Percentiles rank a stretch among this genome's conserved stretches.
phyloP scores from a whole-genome alignment of 345 rosid genomes.

The Arabidopsis arenosa region DNA sequence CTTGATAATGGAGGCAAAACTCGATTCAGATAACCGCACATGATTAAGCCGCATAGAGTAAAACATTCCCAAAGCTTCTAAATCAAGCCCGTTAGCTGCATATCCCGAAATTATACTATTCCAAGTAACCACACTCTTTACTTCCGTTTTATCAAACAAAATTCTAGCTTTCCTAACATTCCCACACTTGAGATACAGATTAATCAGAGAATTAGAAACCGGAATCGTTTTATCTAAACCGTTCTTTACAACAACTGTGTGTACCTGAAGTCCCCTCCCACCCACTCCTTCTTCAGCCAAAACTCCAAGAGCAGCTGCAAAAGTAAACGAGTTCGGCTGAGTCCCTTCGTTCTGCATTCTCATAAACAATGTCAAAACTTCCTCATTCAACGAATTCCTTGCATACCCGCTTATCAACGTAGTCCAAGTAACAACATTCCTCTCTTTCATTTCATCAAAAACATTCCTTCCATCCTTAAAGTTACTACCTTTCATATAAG shows the following conservation, averaged over 20 bases:
- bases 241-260: conserved; percentile 60
- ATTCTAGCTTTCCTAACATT: conserved; percentile 59
- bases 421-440: conserved; percentile 91
- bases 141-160: conserved; percentile 60
- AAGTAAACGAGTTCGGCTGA: conserved; percentile 69
- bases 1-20: conserved; percentile 64
- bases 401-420: conserved; percentile 76
- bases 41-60: conserved; percentile 58
- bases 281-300: conserved; percentile 54
- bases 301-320: conserved; percentile 71
- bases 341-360: conserved; percentile 65
- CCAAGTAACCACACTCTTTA: conserved; percentile 73
- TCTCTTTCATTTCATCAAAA: conserved; percentile 67
- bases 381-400: conserved; percentile 50
- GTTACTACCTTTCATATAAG: conserved; percentile 67
- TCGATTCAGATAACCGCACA: conserved; percentile 56
- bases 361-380: conserved; percentile 55
- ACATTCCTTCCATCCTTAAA: conserved; percentile 61
- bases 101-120: conserved; percentile 78
- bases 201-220: conserved; percentile 77
- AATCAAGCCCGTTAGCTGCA: conserved; percentile 59
- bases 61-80: conserved; percentile 67
- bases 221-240: conserved; percentile 54
- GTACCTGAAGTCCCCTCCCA: conserved; percentile 67
- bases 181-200: conserved; percentile 67